Evolutionary conservation across 257 asterid species (phyloP), one percentile per base, ranked within the genome.

Genomic region (Anisodus acutangulus): DNA sequence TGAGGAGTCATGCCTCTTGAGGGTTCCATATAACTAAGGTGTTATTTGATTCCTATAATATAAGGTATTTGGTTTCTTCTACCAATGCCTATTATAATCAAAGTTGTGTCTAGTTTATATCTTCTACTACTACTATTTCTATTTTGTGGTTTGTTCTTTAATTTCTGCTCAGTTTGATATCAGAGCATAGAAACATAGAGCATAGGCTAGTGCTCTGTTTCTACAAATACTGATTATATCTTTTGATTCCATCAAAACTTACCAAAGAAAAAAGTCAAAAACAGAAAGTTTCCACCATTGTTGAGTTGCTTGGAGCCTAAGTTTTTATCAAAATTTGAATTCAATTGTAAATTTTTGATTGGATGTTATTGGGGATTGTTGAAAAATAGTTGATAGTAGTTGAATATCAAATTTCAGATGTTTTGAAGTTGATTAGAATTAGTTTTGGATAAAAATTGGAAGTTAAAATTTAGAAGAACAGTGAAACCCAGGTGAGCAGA

Each of bases 191-290:
- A n/a, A n/a, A n/a, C n/a, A n/a, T n/a, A 39, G 78, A 68, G 78
- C 78, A 68, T 39, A 16, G 26, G 78, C 53, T 68, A 9, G 26
- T 39, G 53, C 15, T 68, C 26, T 15, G 26, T n/a, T 68, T 68
- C 78, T 68, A 68, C 53, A 68, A 37, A 68, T 68, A 68, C 78
- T 68, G 13, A 68, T 68, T 39, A 7, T 15, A 68, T 68, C 31
- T 39, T 68, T 68, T 41, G 53, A 68, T 16, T 39, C 53, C 78
- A 39, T 68, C 78, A 39, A 68, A 9, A 55, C 4, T 2, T 13
- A 55, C n/a, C 11, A 54, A 54, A 54, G 11, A 54, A 11, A 54
- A 54, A 12, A 11, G 11, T 3, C 0, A 1, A 9, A 51, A 9
- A 66, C 16, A 35, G 9, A 60, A 60, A 60, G 35, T 60, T 3